These are phyloP conservation scores for Lentithecium fluviatile DNA, from an alignment of 495 filamentous ascomycete species.

Conservation along the genomic window DNA sequence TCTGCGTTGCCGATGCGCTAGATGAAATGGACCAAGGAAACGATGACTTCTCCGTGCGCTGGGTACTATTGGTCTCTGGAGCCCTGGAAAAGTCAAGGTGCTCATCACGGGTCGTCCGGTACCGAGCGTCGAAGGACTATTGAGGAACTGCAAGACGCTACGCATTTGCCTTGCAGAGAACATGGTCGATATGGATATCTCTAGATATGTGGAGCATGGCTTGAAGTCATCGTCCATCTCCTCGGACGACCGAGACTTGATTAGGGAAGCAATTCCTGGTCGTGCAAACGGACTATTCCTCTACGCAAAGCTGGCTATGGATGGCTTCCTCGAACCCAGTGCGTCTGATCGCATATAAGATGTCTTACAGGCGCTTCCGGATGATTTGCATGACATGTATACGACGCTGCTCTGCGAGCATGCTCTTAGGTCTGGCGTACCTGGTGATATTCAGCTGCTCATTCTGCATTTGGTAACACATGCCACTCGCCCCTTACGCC, in stretches of 20 bases:
- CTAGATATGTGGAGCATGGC: conserved; percentile 42
- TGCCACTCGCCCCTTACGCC: conserved; percentile 50
- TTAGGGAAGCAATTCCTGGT: conserved; percentile 26
- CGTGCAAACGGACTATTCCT: conserved; percentile 45
- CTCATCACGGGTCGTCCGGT: conserved; percentile 49
- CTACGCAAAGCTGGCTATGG: conserved; percentile 52
- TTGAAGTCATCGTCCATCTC: conserved; percentile 30
- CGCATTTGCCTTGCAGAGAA: conserved; percentile 45
- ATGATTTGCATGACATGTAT: conserved; percentile 51
- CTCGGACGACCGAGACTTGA: conserved; percentile 1
- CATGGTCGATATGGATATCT: conserved; percentile 47
- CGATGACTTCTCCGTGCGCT: conserved; percentile 44
- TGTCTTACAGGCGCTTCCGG: conserved; percentile 42
- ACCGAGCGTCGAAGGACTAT: conserved; percentile 36
- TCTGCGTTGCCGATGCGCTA: conserved; percentile 51
- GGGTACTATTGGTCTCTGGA: conserved; percentile 42
- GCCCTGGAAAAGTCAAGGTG: conserved; percentile 46
- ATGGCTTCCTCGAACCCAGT: conserved; percentile 43
- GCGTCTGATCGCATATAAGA: conserved; percentile 19
- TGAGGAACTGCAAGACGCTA: conserved; percentile 24
- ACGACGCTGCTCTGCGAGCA: conserved; percentile 48
- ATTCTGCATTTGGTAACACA: conserved; percentile 53
- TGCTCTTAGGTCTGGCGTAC: conserved; percentile 39
- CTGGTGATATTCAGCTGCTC: conserved; percentile 45
- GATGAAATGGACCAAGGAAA: conserved; percentile 50